Percentiles rank a stretch among this genome's conserved stretches.
Conservation (phyloP, 75 land plant species). For the Selaginella tamariscina region DNA sequence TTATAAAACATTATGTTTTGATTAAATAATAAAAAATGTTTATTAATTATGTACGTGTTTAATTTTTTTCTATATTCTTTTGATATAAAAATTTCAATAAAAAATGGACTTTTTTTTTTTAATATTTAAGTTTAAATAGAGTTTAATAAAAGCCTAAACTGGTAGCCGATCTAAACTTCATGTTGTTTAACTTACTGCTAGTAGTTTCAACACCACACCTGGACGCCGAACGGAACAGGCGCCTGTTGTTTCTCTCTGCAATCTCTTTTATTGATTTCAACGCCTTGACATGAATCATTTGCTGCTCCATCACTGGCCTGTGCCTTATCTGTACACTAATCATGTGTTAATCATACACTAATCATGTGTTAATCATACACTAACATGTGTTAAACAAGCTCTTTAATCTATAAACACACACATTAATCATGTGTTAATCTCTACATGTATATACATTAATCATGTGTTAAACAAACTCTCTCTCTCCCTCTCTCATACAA, state of each 20-base stretch:
- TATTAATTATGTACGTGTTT: not conserved
- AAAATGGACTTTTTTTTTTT: not conserved
- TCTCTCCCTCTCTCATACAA: no score
- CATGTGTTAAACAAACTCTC: no score
- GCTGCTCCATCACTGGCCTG: conserved; percentile 28
- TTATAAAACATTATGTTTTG: not conserved
- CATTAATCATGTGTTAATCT: no score
- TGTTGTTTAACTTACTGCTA: not conserved
- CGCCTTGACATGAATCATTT: conserved; percentile 20
- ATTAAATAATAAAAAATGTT: not conserved
- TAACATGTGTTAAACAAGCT: not conserved
- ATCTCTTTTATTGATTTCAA: conserved; percentile 20
- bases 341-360: not conserved
- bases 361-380: not conserved
- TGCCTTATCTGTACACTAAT: conserved; percentile 21
- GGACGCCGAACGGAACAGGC: not conserved
- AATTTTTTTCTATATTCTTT: not conserved
- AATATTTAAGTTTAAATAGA: not conserved
- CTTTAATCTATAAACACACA: not conserved
- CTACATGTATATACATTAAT: no score
- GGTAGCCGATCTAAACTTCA: not conserved
- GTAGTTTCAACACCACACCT: not conserved
- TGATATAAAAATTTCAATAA: not conserved
- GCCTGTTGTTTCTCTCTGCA: not conserved
- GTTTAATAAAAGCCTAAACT: not conserved